Conservation (phyloP, 805 yeast species). For the Pachysolen tannophilus region DNA sequence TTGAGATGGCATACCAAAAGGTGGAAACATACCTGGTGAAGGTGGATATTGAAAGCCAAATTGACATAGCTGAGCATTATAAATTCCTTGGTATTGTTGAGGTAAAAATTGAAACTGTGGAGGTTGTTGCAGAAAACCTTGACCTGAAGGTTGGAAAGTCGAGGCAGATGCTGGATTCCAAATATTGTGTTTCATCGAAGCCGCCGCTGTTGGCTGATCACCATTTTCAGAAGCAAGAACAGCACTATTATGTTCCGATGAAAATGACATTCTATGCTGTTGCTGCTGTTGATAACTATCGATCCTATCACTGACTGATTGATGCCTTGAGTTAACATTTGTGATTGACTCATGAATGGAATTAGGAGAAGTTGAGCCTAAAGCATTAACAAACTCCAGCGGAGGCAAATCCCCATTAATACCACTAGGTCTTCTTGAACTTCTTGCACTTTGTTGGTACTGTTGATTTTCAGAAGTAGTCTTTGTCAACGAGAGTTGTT, state of each 20-base stretch:
- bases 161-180: conserved; percentile 66
- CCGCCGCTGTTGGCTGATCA: background rate
- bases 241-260: conserved; percentile 4
- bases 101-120: background rate
- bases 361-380: conserved; percentile 27
- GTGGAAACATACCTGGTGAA: background rate
- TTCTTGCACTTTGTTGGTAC: conserved; percentile 28
- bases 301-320: conserved; percentile 53
- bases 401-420: conserved; percentile 25
- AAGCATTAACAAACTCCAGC: conserved; percentile 13
- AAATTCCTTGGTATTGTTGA: background rate
- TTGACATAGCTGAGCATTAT: background rate
- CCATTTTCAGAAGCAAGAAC: conserved; percentile 2
- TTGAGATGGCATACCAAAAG: background rate
- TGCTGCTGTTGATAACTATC: conserved; percentile 36
- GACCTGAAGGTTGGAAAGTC: conserved; percentile 44
- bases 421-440: conserved; percentile 48
- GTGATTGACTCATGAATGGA: conserved; percentile 36
- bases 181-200: conserved; percentile 26
- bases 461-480: conserved; percentile 23
- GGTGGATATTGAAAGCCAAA: background rate
- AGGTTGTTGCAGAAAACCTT: conserved; percentile 8
- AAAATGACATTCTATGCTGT: conserved; percentile 6
- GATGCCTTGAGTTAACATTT: conserved; percentile 34
- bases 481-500: conserved; percentile 26